phyloP scores from a whole-genome alignment of 768 basidiomycete genomes.

The Psilocybe tampanensis region DNA sequence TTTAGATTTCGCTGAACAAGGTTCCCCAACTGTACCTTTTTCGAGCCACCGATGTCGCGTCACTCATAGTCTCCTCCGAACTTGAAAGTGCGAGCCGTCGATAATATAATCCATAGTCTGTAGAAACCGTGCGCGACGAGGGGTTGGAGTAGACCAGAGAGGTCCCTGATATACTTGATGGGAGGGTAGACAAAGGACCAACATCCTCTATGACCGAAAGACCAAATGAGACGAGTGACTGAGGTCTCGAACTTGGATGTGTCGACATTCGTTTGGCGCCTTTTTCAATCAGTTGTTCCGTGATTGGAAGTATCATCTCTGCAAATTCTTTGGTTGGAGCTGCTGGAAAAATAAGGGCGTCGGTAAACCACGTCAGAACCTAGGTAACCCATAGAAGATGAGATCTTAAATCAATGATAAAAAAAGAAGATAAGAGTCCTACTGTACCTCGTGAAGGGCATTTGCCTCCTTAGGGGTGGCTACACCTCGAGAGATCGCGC shows the following conservation, averaged over 20 bases:
- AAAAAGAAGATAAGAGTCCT: too few relatives aligned
- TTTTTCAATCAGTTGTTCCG: too few relatives aligned
- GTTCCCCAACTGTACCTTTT: too few relatives aligned
- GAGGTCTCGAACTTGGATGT: too few relatives aligned
- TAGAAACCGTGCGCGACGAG: neutral
- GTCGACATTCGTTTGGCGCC: too few relatives aligned
- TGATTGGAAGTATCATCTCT: neutral
- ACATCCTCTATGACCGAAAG: neutral
- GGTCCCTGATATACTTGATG: neutral
- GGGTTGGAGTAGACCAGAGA: neutral
- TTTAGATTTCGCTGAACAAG: too few relatives aligned
- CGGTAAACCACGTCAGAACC: neutral
- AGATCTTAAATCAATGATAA: neutral
- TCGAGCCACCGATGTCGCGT: too few relatives aligned
- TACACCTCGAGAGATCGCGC: neutral
- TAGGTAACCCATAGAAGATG: neutral
- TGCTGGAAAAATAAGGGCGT: neutral
- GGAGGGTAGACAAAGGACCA: neutral
- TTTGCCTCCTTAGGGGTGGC: neutral
- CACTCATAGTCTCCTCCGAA: neutral
- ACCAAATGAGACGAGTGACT: too few relatives aligned
- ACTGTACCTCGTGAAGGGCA: neutral
- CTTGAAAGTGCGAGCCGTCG: neutral
- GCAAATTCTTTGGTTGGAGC: neutral
- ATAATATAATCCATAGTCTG: conserved; percentile 2